A percentile compares a stretch with the other conserved stretches of the same genome.
phyloP scores from a whole-genome alignment of 176 grass and related monocot genomes.

The Lolium perenne region DNA sequence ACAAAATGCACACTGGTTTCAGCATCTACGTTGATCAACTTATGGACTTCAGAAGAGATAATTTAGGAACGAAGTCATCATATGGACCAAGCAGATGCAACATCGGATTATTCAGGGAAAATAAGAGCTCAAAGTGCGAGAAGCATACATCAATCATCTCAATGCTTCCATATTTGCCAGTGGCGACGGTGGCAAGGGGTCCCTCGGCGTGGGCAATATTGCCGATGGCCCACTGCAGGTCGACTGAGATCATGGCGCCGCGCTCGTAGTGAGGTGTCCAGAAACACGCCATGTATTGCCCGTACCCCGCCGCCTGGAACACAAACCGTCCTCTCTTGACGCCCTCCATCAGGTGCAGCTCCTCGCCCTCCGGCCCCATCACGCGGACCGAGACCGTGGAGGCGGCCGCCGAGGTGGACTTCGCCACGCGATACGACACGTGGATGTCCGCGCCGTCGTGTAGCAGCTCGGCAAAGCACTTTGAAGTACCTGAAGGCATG shows the following conservation, averaged over 20 bases:
- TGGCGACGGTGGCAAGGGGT: not conserved
- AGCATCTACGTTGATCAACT: too few relatives aligned
- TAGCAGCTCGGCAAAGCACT: conserved; percentile 57
- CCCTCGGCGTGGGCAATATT: conserved; percentile 19
- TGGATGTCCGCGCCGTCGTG: conserved; percentile 41
- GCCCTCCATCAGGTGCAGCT: conserved; percentile 41
- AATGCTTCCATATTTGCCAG: conserved; percentile 38
- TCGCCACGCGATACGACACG: conserved; percentile 49
- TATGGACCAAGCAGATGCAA: not conserved
- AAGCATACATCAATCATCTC: conserved; percentile 20
- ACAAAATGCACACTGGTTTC: too few relatives aligned
- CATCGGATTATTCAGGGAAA: not conserved
- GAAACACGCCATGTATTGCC: conserved; percentile 54
- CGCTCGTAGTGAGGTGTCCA: conserved; percentile 53
- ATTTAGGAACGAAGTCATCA: not conserved
- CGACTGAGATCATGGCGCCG: conserved; percentile 42
- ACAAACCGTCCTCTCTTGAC: conserved; percentile 53
- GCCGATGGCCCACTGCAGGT: conserved; percentile 57
- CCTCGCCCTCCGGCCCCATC: conserved; percentile 50
- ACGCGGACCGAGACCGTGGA: conserved; percentile 47
- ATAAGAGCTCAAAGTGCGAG: not conserved
- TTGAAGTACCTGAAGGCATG: conserved; percentile 58
- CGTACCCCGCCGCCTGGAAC: conserved; percentile 42
- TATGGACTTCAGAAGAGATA: too few relatives aligned
- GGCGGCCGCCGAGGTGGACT: not conserved